Evolutionary conservation across 2,329 filamentous ascomycete species (phyloP).

Genomic region (Tolypocladium album): DNA sequence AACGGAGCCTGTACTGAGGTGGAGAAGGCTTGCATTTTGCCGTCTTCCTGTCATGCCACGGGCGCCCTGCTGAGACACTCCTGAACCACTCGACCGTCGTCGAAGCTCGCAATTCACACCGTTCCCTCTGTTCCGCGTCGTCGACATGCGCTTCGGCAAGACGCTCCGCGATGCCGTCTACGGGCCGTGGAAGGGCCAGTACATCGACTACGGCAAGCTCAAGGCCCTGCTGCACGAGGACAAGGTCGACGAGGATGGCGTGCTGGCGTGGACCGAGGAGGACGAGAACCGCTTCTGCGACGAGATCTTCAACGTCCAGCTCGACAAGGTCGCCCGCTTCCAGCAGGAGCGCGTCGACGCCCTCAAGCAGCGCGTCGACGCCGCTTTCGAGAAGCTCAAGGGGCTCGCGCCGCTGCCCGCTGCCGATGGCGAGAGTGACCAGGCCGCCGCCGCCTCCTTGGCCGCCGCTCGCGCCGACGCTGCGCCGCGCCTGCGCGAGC

Average conservation of each 20-base stretch:
- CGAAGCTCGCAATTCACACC: background rate
- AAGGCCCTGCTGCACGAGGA: slow-evolving; percentile 82
- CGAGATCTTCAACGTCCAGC: slow-evolving; percentile 85
- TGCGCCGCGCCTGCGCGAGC: slow-evolving; percentile 51
- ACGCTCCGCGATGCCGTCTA: slow-evolving; percentile 75
- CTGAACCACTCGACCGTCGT: background rate
- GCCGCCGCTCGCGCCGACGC: slow-evolving; percentile 29
- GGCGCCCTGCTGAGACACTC: background rate
- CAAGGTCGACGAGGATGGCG: slow-evolving; percentile 47
- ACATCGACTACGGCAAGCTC: slow-evolving; percentile 92
- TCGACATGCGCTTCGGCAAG: slow-evolving; percentile 79
- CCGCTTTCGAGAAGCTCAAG: slow-evolving; percentile 58
- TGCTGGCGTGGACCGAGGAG: slow-evolving; percentile 74
- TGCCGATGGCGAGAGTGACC: slow-evolving; percentile 34
- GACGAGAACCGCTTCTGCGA: slow-evolving; percentile 93
- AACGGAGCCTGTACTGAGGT: background rate
- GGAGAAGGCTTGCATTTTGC: background rate
- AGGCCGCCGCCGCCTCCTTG: slow-evolving; percentile 6
- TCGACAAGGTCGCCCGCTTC: slow-evolving; percentile 90
- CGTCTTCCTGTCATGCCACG: background rate
- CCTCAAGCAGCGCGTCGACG: slow-evolving; percentile 43
- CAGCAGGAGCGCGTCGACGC: slow-evolving; percentile 64
- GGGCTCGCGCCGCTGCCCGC: slow-evolving; percentile 53
- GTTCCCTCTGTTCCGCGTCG: background rate
- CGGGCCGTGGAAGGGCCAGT: slow-evolving; percentile 80